phyloP scores from a whole-genome alignment of 1,139 yeast genomes.

The Maudiozyma humilis region DNA sequence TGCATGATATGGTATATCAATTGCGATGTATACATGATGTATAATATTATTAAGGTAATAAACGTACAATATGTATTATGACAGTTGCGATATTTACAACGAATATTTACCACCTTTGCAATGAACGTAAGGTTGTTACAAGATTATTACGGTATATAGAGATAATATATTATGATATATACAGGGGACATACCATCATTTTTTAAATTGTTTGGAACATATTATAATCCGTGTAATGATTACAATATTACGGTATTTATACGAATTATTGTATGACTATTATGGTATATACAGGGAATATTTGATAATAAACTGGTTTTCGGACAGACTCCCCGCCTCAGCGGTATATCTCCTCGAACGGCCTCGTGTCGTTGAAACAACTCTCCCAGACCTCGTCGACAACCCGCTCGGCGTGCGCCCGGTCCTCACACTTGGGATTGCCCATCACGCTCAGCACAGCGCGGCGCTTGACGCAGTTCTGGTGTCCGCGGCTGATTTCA shows the following conservation, averaged over 20 bases:
- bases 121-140: too few relatives aligned
- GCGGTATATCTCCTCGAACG: constrained; percentile 78
- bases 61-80: too few relatives aligned
- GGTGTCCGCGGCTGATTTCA: constrained; percentile 62
- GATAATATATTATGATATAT: too few relatives aligned
- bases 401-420: constrained; percentile 66
- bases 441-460: constrained; percentile 78
- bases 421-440: constrained; percentile 70
- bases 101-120: too few relatives aligned
- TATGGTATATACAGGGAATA: too few relatives aligned
- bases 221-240: background rate
- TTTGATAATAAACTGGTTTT: background rate
- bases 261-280: background rate
- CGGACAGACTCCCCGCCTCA: constrained; percentile 3
- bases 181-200: too few relatives aligned
- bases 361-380: constrained; percentile 91
- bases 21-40: too few relatives aligned
- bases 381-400: constrained; percentile 88
- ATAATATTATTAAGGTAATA: too few relatives aligned
- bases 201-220: too few relatives aligned
- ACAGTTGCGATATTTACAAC: too few relatives aligned
- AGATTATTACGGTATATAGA: too few relatives aligned
- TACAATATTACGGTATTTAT: background rate
- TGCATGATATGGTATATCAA: too few relatives aligned
- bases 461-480: constrained; percentile 79